Percentiles rank a stretch among this genome's conserved stretches.
Evolutionary conservation across 2,329 filamentous ascomycete genomes (phyloP).

Genomic region (Apiospora pterosperma): DNA sequence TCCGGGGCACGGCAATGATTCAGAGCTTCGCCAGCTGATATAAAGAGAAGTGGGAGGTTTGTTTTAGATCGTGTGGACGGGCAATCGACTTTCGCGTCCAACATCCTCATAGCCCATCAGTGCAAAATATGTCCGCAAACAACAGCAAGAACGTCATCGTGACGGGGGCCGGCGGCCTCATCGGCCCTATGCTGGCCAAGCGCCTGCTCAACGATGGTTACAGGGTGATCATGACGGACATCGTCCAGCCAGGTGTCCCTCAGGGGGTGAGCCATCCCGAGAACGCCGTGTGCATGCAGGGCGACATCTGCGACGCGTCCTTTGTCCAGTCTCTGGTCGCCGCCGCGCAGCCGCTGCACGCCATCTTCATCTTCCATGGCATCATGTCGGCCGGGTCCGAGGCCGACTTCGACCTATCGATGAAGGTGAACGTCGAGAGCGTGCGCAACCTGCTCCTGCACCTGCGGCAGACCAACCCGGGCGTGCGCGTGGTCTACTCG

Average conservation of each 20-base stretch:
- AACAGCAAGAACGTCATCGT: conserved; percentile 29
- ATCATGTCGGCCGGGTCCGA: conserved; percentile 62
- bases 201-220: conserved; percentile 38
- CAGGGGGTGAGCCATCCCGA: conserved; percentile 42
- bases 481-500: conserved; percentile 57
- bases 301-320: conserved; percentile 40
- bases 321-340: conserved; percentile 35
- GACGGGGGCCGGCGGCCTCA: conserved; percentile 30
- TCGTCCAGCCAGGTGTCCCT: conserved; percentile 50
- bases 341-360: conserved; percentile 38
- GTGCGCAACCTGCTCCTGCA: conserved; percentile 49
- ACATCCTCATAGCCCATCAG: background rate
- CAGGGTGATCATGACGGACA: conserved; percentile 46
- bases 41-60: background rate
- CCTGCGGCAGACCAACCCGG: conserved; percentile 45
- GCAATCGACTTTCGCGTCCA: background rate
- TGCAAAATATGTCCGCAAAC: background rate
- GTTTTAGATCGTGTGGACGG: background rate
- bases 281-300: conserved; percentile 46
- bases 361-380: conserved; percentile 61
- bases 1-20: background rate
- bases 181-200: conserved; percentile 33
- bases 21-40: background rate
- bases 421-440: conserved; percentile 50
- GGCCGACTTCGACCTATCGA: conserved; percentile 11